phyloP scores from a whole-genome alignment of 495 filamentous ascomycete species.

The Cryomyces antarcticus region DNA sequence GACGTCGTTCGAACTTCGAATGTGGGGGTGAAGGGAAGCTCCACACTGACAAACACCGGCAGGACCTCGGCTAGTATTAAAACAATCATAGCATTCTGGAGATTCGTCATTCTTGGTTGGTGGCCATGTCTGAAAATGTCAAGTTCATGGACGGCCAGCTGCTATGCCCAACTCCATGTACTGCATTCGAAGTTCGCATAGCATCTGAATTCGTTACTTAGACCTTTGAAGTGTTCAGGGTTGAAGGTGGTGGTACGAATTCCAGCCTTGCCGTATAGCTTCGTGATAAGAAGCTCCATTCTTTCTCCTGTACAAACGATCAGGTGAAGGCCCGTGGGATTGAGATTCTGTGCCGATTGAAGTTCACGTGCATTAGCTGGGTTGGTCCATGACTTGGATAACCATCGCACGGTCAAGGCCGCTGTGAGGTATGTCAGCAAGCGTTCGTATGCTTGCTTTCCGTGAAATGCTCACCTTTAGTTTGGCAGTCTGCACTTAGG shows the following conservation, averaged over 20 bases:
- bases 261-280: slow-evolving; percentile 20
- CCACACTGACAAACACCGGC: too few species aligned
- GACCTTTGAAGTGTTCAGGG: slow-evolving; percentile 38
- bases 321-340: slow-evolving; percentile 5
- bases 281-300: slow-evolving; percentile 15
- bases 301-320: slow-evolving; percentile 22
- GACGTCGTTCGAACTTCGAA: not conserved
- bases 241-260: slow-evolving; percentile 37
- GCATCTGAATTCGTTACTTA: slow-evolving; percentile 63
- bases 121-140: too few species aligned
- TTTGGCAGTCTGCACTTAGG: slow-evolving; percentile 59
- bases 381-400: slow-evolving; percentile 25
- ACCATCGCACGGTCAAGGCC: slow-evolving; percentile 52
- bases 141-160: not conserved
- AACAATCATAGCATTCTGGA: too few species aligned
- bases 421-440: slow-evolving; percentile 20
- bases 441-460: not conserved
- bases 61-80: too few species aligned
- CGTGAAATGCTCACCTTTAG: slow-evolving; percentile 32
- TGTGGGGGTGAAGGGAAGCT: not conserved
- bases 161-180: slow-evolving; percentile 25
- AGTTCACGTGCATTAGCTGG: not conserved
- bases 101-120: too few species aligned
- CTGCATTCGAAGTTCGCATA: slow-evolving; percentile 52
- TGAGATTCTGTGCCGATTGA: not conserved